phyloP scores from a whole-genome alignment of 202 grass and related monocot species.

The Zizania palustris region DNA sequence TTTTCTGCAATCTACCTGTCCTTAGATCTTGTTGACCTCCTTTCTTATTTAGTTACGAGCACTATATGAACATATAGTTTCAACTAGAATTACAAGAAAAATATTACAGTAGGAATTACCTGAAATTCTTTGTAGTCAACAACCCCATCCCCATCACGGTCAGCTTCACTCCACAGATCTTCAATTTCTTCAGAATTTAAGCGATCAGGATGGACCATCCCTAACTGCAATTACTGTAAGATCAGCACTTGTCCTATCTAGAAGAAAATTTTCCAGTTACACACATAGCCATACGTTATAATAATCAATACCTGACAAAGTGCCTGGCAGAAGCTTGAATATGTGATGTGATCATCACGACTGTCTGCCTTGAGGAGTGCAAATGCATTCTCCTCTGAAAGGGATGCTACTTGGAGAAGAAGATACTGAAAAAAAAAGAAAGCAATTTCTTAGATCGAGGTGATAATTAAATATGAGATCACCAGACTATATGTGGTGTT shows the following conservation, averaged over 20 bases:
- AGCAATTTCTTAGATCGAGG: conserved; percentile 26
- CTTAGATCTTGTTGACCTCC: conserved; percentile 19
- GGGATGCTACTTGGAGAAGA: conserved; percentile 61
- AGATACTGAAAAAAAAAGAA: conserved; percentile 62
- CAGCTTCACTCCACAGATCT: conserved; percentile 76
- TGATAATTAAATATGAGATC: conserved; percentile 29
- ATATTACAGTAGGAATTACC: conserved; percentile 48
- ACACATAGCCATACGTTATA: neutral
- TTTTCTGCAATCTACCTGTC: conserved; percentile 18
- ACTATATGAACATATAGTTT: conserved; percentile 1
- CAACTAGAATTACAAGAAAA: conserved; percentile 15
- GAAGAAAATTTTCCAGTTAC: conserved; percentile 11
- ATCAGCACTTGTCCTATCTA: conserved; percentile 22
- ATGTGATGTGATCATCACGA: conserved; percentile 66
- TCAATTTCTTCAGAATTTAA: conserved; percentile 70
- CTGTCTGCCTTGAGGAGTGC: conserved; percentile 72
- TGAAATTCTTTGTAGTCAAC: conserved; percentile 82
- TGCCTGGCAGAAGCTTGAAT: conserved; percentile 75
- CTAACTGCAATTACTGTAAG: conserved; percentile 60
- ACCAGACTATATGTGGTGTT: conserved; percentile 31
- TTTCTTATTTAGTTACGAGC: neutral
- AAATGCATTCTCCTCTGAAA: conserved; percentile 74
- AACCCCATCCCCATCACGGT: conserved; percentile 65
- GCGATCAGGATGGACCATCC: conserved; percentile 61
- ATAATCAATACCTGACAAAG: conserved; percentile 64